Evolutionary conservation across 2,329 filamentous ascomycete genomes (phyloP).

Genomic region (Zasmidium angulare): DNA sequence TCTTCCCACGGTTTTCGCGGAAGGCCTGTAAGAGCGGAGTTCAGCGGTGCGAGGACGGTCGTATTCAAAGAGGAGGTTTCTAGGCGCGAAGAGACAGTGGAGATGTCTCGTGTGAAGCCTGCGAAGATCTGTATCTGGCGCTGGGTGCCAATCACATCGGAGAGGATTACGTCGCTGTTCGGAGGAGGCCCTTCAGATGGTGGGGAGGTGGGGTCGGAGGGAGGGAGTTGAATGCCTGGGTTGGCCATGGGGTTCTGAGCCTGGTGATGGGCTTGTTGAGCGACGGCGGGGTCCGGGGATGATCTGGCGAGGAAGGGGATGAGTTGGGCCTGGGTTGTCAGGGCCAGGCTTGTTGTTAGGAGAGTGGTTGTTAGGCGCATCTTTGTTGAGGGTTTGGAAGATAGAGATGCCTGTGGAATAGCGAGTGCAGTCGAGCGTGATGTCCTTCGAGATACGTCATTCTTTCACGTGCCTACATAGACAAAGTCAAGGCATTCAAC

Average conservation of each 20-base stretch:
- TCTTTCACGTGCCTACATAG: slow-evolving; percentile 1
- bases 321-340: slow-evolving; percentile 8
- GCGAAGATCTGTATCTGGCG: slow-evolving; percentile 82
- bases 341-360: slow-evolving; percentile 2
- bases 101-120: slow-evolving; percentile 73
- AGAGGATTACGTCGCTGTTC: slow-evolving; percentile 61
- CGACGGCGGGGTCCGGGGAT: background rate
- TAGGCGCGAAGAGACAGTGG: slow-evolving; percentile 66
- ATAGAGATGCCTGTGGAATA: slow-evolving; percentile 13
- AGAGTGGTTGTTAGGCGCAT: slow-evolving; percentile 1
- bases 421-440: background rate
- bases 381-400: background rate
- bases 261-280: background rate
- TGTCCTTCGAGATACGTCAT: background rate
- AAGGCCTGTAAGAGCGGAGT: slow-evolving; percentile 73
- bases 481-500: no score
- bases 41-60: slow-evolving; percentile 84
- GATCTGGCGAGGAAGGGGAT: background rate
- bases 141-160: slow-evolving; percentile 79
- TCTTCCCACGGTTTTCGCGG: slow-evolving; percentile 87
- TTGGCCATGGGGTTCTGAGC: slow-evolving; percentile 7
- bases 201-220: slow-evolving; percentile 12
- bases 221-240: slow-evolving; percentile 27
- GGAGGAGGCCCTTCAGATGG: slow-evolving; percentile 11
- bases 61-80: slow-evolving; percentile 67